A percentile compares a stretch with the other conserved stretches of the same genome.
phyloP scores from a whole-genome alignment of 2,329 filamentous ascomycete species.

The Pseudopithomyces chartarum region DNA sequence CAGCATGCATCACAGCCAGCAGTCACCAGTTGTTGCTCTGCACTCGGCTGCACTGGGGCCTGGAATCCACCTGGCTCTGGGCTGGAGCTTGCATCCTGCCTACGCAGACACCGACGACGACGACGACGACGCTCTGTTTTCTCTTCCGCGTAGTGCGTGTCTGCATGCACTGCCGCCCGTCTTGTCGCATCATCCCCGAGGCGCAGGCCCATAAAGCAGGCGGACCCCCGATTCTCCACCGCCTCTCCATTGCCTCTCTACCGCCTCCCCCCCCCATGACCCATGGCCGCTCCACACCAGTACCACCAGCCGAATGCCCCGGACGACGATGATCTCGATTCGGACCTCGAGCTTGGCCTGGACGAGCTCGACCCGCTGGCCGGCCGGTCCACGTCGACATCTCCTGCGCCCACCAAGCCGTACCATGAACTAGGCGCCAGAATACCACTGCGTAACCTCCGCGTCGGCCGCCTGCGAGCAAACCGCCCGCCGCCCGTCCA shows the following conservation, averaged over 20 bases:
- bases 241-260: neutral
- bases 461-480: conserved; percentile 53
- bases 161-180: neutral
- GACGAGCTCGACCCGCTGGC: conserved; percentile 74
- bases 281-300: conserved; percentile 53
- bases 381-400: conserved; percentile 31
- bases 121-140: no score
- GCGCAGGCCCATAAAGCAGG: conserved; percentile 14
- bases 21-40: no score
- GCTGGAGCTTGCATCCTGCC: no score
- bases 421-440: conserved; percentile 52
- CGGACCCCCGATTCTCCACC: conserved; percentile 24
- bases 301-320: conserved; percentile 63
- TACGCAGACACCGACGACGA: no score
- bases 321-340: conserved; percentile 62
- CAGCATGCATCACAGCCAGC: no score
- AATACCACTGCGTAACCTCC: conserved; percentile 72
- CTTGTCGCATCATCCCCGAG: neutral
- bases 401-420: conserved; percentile 36
- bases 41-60: no score
- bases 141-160: neutral
- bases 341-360: conserved; percentile 77
- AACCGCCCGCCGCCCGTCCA: conserved; percentile 53
- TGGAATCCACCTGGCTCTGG: neutral
- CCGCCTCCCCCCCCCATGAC: conserved; percentile 33